A percentile compares a stretch with the other conserved stretches of the same genome.
These are phyloP conservation scores for Fusarium graminum DNA, from an alignment of 2,329 filamentous ascomycete species.

Conservation along the genomic window DNA sequence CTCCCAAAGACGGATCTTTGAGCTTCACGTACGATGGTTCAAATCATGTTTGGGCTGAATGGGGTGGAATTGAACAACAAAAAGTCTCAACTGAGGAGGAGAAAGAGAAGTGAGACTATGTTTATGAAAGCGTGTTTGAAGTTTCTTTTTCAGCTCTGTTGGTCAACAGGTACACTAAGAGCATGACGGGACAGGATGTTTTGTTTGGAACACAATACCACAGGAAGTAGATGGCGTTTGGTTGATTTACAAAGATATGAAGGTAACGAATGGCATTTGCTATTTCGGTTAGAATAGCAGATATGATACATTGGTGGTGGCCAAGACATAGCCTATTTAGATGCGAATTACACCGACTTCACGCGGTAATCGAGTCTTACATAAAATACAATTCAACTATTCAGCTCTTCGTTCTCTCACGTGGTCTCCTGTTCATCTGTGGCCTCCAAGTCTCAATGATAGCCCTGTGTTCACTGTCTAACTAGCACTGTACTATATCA, in stretches of 20 bases:
- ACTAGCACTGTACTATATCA: constrained; percentile 9
- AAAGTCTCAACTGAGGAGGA: constrained; percentile 23
- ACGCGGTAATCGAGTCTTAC: background rate
- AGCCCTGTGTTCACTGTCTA: background rate
- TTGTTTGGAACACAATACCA: constrained; percentile 25
- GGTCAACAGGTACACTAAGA: constrained; percentile 37
- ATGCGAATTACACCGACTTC: constrained; percentile 1
- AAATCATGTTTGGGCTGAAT: constrained; percentile 50
- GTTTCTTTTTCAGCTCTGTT: constrained; percentile 34
- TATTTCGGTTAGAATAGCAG: constrained; percentile 1
- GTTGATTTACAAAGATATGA: constrained; percentile 5
- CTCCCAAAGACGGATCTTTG: constrained; percentile 53
- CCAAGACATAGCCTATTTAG: constrained; percentile 12
- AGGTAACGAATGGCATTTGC: constrained; percentile 30
- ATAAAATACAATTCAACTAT: background rate
- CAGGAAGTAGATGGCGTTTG: constrained; percentile 38
- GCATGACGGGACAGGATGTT: constrained; percentile 26
- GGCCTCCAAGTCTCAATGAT: background rate
- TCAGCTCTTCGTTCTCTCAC: background rate
- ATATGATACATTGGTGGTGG: constrained; percentile 36
- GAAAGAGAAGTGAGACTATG: constrained; percentile 39
- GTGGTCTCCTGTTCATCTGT: background rate
- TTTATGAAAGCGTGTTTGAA: constrained; percentile 23
- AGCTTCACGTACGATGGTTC: constrained; percentile 52
- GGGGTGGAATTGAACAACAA: constrained; percentile 45